phyloP scores from a whole-genome alignment of 2,329 filamentous ascomycete genomes.

The Colletotrichum spinosum region DNA sequence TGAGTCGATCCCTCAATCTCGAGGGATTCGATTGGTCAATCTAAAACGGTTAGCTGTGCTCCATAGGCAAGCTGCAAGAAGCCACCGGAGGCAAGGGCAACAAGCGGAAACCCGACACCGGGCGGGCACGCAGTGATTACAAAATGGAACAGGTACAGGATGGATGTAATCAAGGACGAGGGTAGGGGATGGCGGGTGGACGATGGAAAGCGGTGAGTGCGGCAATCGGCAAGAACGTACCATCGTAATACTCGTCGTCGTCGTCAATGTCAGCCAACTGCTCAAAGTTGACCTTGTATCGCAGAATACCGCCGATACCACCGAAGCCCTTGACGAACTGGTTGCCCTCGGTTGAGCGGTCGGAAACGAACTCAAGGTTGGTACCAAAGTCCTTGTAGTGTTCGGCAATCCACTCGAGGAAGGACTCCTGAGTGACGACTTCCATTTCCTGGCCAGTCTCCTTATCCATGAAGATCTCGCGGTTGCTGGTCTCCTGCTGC shows the following conservation, averaged over 20 bases:
- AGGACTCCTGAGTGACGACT: conserved; percentile 84
- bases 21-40: conserved; percentile 94
- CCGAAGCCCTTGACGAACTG: conserved; percentile 99
- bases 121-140: too few relatives aligned
- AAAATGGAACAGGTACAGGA: too few relatives aligned
- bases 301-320: conserved; percentile 96
- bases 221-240: conserved; percentile 46
- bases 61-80: conserved; percentile 4
- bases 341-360: conserved; percentile 97
- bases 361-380: conserved; percentile 95
- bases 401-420: conserved; percentile 99
- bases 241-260: conserved; percentile 91
- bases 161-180: too few relatives aligned
- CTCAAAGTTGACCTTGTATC: conserved; percentile 99
- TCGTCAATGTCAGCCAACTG: conserved; percentile 93
- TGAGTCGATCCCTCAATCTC: conserved; percentile 87
- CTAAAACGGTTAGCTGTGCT: conserved; percentile 51
- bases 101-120: too few relatives aligned
- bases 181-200: too few relatives aligned
- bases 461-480: conserved; percentile 93
- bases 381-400: conserved; percentile 99
- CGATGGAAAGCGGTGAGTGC: background rate
- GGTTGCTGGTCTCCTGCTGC: conserved; percentile 78
- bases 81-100: too few relatives aligned
- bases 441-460: conserved; percentile 98